These are phyloP conservation scores for Globisporangium apiculatum DNA, from an alignment of 352 stramenopile species.

Conservation along the genomic window DNA sequence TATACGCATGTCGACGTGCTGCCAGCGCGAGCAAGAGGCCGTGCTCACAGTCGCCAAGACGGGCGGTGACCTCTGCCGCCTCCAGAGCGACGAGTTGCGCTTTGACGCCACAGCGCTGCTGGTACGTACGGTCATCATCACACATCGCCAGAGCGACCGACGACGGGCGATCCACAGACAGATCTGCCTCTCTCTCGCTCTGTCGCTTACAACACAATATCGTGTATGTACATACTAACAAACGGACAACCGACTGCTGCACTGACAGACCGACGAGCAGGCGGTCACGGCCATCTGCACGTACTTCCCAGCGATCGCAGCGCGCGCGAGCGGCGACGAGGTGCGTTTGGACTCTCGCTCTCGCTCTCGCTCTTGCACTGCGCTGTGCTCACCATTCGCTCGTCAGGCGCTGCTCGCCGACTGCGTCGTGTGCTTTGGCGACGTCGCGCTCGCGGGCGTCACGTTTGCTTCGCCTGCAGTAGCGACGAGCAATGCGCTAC, in stretches of 20 bases:
- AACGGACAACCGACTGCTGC: background rate
- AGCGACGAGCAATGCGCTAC: background rate
- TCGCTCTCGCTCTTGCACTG: background rate
- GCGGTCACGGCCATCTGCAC: slow-evolving; percentile 43
- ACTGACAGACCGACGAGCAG: slow-evolving; percentile 40
- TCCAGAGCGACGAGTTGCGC: slow-evolving; percentile 35
- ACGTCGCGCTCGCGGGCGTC: slow-evolving; percentile 28
- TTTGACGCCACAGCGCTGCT: slow-evolving; percentile 33
- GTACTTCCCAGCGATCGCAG: slow-evolving; percentile 60
- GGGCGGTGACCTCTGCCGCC: slow-evolving; percentile 46
- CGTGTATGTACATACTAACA: background rate
- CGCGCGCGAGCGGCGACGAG: slow-evolving; percentile 29
- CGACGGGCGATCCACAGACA: too few relatives aligned
- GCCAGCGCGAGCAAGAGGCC: slow-evolving; percentile 22
- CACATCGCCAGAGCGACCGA: background rate
- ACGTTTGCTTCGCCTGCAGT: slow-evolving; percentile 5
- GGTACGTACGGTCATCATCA: slow-evolving; percentile 10
- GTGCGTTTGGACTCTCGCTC: slow-evolving; percentile 9
- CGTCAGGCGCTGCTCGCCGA: slow-evolving; percentile 20
- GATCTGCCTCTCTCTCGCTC: background rate
- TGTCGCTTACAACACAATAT: background rate
- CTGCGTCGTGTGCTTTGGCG: slow-evolving; percentile 41
- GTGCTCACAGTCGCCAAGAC: slow-evolving; percentile 45
- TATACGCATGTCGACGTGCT: background rate
- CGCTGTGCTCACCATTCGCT: background rate